A percentile compares a stretch with the other conserved stretches of the same genome.
These are phyloP conservation scores for Nigrospora sphaerica DNA, from an alignment of 2,329 filamentous ascomycete species.

Conservation along the genomic window DNA sequence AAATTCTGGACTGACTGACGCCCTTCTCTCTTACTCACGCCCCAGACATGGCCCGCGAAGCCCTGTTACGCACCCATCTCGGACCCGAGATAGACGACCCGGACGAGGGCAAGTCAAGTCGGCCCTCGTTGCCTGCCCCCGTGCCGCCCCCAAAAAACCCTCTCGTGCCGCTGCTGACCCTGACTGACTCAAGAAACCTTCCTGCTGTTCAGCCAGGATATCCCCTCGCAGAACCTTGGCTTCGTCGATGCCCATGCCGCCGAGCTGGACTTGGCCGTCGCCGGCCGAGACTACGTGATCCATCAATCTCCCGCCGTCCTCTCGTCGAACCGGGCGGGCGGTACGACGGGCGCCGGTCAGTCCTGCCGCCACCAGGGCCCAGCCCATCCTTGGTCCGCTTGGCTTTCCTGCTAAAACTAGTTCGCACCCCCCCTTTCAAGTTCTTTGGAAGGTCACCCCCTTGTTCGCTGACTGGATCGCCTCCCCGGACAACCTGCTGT, in stretches of 20 bases:
- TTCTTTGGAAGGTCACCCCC: slow-evolving; percentile 88
- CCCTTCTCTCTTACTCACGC: neutral
- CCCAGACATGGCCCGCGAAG: neutral
- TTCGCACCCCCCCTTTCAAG: slow-evolving; percentile 29
- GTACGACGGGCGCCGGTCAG: slow-evolving; percentile 65
- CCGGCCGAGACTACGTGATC: slow-evolving; percentile 64
- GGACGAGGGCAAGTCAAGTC: slow-evolving; percentile 34
- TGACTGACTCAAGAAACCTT: slow-evolving; percentile 63
- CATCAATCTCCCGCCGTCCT: slow-evolving; percentile 79
- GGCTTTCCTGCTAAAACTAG: neutral
- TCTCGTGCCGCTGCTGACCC: neutral
- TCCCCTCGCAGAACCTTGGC: slow-evolving; percentile 72
- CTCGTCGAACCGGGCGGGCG: slow-evolving; percentile 64
- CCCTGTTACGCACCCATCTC: slow-evolving; percentile 12
- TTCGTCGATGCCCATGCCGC: slow-evolving; percentile 70
- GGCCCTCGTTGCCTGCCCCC: neutral
- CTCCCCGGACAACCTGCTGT: slow-evolving; percentile 55
- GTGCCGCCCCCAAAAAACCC: slow-evolving; percentile 4
- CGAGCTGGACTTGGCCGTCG: slow-evolving; percentile 60
- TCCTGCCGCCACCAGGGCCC: neutral
- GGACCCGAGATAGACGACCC: slow-evolving; percentile 38
- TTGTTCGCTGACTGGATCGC: slow-evolving; percentile 75
- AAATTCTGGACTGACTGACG: too few species aligned
- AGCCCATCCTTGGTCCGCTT: neutral
- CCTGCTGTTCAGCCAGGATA: slow-evolving; percentile 70